These are phyloP conservation scores for Trametes cingulata DNA, from an alignment of 768 basidiomycete genomes.

Conservation along the genomic window DNA sequence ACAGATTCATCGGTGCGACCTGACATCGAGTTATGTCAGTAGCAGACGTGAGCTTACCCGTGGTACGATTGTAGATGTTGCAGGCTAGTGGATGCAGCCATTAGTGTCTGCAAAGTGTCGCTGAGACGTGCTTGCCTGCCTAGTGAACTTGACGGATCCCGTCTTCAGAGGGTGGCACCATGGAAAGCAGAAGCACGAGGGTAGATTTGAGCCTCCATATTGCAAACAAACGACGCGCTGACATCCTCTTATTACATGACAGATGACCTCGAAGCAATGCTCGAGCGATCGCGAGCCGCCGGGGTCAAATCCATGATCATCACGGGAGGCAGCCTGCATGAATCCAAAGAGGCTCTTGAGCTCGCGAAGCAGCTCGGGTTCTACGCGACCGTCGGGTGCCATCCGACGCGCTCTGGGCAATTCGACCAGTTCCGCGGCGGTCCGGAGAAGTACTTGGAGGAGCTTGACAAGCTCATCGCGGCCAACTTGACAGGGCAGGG, in stretches of 20 bases:
- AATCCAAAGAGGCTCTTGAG: constrained; percentile 58
- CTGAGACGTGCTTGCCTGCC: no score
- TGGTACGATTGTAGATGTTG: constrained; percentile 36
- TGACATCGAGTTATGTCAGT: background rate
- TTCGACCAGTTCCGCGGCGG: constrained; percentile 61
- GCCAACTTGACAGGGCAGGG: constrained; percentile 52
- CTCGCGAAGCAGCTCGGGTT: constrained; percentile 61
- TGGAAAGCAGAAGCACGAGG: constrained; percentile 51
- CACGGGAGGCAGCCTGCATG: constrained; percentile 70
- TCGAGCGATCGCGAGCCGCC: constrained; percentile 55
- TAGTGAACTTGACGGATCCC: constrained; percentile 59
- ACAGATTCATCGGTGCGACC: constrained; percentile 38
- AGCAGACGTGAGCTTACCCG: no score
- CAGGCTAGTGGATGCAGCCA: constrained; percentile 51
- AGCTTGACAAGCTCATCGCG: constrained; percentile 55
- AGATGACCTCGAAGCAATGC: constrained; percentile 66
- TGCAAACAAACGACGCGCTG: constrained; percentile 32
- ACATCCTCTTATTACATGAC: background rate
- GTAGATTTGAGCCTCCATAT: constrained; percentile 33
- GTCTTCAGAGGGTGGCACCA: constrained; percentile 55
- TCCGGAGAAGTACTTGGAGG: constrained; percentile 58
- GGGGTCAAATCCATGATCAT: constrained; percentile 74
- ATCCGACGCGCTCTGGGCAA: constrained; percentile 74
- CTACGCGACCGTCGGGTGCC: constrained; percentile 77
- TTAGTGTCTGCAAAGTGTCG: no score